Evolutionary conservation across 1,284 basidiomycete genomes (phyloP).

Genomic region (Ceratobasidium sp.): DNA sequence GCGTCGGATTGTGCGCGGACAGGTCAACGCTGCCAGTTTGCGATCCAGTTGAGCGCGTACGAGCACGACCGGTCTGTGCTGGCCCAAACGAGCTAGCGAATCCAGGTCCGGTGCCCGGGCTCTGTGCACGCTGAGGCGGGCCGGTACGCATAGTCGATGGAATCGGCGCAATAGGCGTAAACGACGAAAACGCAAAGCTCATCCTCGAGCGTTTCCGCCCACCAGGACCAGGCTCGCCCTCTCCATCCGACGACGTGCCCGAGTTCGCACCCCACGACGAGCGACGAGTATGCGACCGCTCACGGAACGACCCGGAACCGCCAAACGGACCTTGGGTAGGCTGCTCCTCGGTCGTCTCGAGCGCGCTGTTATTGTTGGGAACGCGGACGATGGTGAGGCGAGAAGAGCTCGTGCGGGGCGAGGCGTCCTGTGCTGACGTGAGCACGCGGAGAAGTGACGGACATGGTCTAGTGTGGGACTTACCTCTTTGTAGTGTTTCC

Average conservation of each 20-base stretch:
- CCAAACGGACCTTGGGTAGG: slow-evolving; percentile 25
- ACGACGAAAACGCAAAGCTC: slow-evolving; percentile 73
- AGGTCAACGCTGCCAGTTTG: slow-evolving; percentile 21
- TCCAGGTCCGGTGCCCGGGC: slow-evolving; percentile 27
- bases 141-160: slow-evolving; percentile 62
- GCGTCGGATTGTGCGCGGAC: slow-evolving; percentile 54
- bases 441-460: slow-evolving; percentile 55
- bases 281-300: slow-evolving; percentile 24
- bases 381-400: slow-evolving; percentile 79
- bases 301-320: slow-evolving; percentile 29
- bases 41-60: slow-evolving; percentile 42
- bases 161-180: slow-evolving; percentile 55
- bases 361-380: slow-evolving; percentile 48
- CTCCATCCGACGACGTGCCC: slow-evolving; percentile 30
- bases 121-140: slow-evolving; percentile 35
- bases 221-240: slow-evolving; percentile 41
- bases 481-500: slow-evolving; percentile 55
- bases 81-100: slow-evolving; percentile 27
- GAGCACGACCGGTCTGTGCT: background rate
- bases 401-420: slow-evolving; percentile 55
- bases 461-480: slow-evolving; percentile 59
- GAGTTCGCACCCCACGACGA: slow-evolving; percentile 41
- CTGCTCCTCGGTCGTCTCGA: slow-evolving; percentile 27
- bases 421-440: slow-evolving; percentile 50
- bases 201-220: slow-evolving; percentile 56